Conservation (phyloP, 768 basidiomycete genomes). For the Coprinellus aureogranulatus region DNA sequence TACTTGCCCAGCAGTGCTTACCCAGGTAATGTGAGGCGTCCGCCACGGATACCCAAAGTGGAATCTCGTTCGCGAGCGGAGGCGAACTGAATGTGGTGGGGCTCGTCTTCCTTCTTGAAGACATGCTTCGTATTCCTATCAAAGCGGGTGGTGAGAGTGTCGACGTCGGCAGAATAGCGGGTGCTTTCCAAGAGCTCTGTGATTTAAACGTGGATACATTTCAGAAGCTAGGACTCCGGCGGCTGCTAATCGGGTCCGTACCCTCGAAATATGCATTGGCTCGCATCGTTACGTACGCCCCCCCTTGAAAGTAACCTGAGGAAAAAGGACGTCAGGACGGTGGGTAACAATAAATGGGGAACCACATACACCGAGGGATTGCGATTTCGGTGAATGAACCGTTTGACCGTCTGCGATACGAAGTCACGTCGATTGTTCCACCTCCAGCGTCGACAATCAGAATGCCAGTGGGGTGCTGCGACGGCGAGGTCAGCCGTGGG, state of each 20-base stretch:
- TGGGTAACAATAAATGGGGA: neutral
- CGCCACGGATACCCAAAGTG: slow-evolving; percentile 35
- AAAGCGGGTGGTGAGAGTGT: slow-evolving; percentile 35
- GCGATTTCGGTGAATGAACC: slow-evolving; percentile 40
- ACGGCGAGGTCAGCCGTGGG: neutral
- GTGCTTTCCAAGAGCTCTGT: slow-evolving; percentile 28
- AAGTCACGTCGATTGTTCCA: slow-evolving; percentile 58
- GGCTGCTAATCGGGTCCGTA: no score
- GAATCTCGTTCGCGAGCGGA: slow-evolving; percentile 35
- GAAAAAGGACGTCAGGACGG: neutral
- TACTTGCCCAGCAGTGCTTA: slow-evolving; percentile 4
- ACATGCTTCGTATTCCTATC: slow-evolving; percentile 43
- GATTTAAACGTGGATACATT: neutral
- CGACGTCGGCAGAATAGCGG: slow-evolving; percentile 34
- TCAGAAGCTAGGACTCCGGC: no score
- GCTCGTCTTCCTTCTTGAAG: slow-evolving; percentile 33
- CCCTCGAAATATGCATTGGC: slow-evolving; percentile 34
- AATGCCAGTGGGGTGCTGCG: slow-evolving; percentile 42
- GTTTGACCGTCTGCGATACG: slow-evolving; percentile 36
- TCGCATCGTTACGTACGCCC: slow-evolving; percentile 41
- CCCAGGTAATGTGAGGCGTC: slow-evolving; percentile 41
- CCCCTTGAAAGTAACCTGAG: slow-evolving; percentile 42
- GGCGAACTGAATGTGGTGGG: slow-evolving; percentile 43
- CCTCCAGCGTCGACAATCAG: slow-evolving; percentile 62
- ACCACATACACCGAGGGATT: slow-evolving; percentile 31